Evolutionary conservation across 2,329 filamentous ascomycete genomes (phyloP).

Genomic region (Aspergillus amoenus): DNA sequence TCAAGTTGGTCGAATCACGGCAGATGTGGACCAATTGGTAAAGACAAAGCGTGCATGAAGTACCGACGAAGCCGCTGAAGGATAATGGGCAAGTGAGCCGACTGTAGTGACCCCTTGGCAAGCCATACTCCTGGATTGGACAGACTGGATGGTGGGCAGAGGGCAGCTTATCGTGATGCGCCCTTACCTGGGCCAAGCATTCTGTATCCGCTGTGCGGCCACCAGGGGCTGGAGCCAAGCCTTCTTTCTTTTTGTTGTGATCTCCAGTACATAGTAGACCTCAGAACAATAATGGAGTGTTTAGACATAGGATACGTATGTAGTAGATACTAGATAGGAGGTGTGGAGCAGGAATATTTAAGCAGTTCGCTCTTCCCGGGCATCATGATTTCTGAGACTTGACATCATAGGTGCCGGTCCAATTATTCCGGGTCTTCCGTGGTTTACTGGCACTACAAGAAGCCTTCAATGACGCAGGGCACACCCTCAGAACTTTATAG

Average conservation of each 20-base stretch:
- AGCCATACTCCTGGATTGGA: background rate
- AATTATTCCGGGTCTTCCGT: constrained; percentile 8
- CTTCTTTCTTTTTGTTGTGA: constrained; percentile 9
- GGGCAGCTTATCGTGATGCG: constrained; percentile 2
- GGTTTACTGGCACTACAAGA: background rate
- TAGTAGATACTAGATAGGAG: background rate
- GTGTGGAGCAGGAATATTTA: constrained; percentile 3
- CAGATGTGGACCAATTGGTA: constrained; percentile 12
- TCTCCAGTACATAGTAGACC: constrained; percentile 9
- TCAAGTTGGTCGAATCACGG: background rate
- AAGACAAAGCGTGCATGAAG: background rate
- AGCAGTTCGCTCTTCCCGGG: background rate
- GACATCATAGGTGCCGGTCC: constrained; percentile 8
- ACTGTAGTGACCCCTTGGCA: constrained; percentile 9
- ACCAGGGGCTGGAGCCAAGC: constrained; percentile 10
- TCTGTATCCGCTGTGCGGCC: constrained; percentile 13
- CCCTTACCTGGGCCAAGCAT: constrained; percentile 24
- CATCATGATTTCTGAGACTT: constrained; percentile 4
- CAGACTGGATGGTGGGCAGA: background rate
- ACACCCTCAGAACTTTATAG: background rate
- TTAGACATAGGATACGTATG: background rate
- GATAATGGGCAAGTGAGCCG: background rate
- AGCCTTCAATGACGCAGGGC: background rate
- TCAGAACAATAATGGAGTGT: constrained; percentile 2
- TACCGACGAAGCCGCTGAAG: background rate